Evolutionary conservation across 352 stramenopile genomes (phyloP), one percentile per base, ranked within the genome.

Genomic region (Globisporangium emineosum): DNA sequence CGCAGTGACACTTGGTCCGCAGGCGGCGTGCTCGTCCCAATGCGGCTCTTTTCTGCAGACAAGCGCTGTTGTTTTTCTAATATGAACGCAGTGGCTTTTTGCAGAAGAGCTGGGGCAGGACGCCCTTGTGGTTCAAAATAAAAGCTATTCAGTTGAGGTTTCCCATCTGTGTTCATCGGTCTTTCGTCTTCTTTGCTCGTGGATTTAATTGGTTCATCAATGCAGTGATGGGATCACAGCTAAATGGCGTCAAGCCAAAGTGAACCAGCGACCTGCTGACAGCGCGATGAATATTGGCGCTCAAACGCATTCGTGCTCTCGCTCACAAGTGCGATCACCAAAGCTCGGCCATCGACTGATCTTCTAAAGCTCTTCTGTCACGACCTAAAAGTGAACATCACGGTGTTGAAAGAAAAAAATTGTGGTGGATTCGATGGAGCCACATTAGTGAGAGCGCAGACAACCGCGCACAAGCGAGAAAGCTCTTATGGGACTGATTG

Each of bases 81-180:
- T 56, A 56, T 35, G 50, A 56, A 56, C 32, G 27, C 45, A 43
- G 35, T 17, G 60, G 10, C 42, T 55, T 55, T 42, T 33, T 19
- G 19, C 12, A 32, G 42, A 21, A 5, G 27, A 19, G n/a, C 55
- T 52, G 40, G 32, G 37, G 27, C 23, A 10, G 40, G 25, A 40
- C 25, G 23, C 33, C 7, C 19, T 15, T 15, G 17, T 37, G 21
- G 29, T 23, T 25, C 17, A 15, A 50, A 67, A 63, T 54, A 67
- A 64, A 66, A 47, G 64, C 57, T 51, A 51, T 69, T 50, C 57
- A 69, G 57, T 67, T 67, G 62, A 63, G 62, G 54, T 64, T 67
- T 67, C 56, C 62, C 56, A 64, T 55, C 23, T 51, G 32, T 43
- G 42, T 63, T 27, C 9, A 42, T 45, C 23, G 40, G n/a, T 15